A percentile compares a stretch with the other conserved stretches of the same genome.
Evolutionary conservation across 2,329 filamentous ascomycete genomes (phyloP).

Genomic region (Aspergillus sp.): DNA sequence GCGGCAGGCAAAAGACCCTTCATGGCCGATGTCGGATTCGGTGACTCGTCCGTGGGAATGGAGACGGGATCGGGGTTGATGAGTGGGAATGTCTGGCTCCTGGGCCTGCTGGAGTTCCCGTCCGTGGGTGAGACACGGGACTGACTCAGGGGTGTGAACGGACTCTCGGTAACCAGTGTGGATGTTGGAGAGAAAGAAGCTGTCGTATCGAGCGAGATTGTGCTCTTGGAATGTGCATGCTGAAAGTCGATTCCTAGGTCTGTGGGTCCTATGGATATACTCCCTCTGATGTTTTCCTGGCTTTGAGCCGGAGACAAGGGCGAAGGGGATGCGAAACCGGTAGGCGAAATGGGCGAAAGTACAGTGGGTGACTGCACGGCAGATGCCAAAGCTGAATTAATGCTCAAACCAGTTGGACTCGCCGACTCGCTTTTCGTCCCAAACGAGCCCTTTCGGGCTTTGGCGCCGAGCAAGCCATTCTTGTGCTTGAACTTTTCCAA

Average conservation of each 20-base stretch:
- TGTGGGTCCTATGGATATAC: conserved; percentile 58
- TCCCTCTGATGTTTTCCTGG: conserved; percentile 66
- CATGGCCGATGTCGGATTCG: conserved; percentile 57
- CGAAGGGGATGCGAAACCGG: conserved; percentile 65
- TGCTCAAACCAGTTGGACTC: conserved; percentile 58
- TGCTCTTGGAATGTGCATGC: conserved; percentile 66
- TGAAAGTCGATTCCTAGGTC: conserved; percentile 63
- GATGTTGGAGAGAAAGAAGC: conserved; percentile 74
- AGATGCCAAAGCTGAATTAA: conserved; percentile 55
- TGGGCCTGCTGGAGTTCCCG: conserved; percentile 68
- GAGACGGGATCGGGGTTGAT: conserved; percentile 54
- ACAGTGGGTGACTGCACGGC: conserved; percentile 63
- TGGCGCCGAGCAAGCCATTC: conserved; percentile 62
- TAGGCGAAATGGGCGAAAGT: conserved; percentile 73
- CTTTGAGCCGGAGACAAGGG: conserved; percentile 68
- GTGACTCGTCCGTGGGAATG: conserved; percentile 49
- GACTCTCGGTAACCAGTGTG: conserved; percentile 76
- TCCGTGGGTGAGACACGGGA: conserved; percentile 48
- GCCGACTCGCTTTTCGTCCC: conserved; percentile 66
- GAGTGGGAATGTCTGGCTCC: conserved; percentile 83
- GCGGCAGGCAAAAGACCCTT: conserved; percentile 35
- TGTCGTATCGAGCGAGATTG: conserved; percentile 64
- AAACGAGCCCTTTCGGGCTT: conserved; percentile 54
- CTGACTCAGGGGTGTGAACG: conserved; percentile 61
- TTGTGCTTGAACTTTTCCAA: conserved; percentile 95